Conservation (phyloP, 352 stramenopile genomes). For the Phytophthora sp. region DNA sequence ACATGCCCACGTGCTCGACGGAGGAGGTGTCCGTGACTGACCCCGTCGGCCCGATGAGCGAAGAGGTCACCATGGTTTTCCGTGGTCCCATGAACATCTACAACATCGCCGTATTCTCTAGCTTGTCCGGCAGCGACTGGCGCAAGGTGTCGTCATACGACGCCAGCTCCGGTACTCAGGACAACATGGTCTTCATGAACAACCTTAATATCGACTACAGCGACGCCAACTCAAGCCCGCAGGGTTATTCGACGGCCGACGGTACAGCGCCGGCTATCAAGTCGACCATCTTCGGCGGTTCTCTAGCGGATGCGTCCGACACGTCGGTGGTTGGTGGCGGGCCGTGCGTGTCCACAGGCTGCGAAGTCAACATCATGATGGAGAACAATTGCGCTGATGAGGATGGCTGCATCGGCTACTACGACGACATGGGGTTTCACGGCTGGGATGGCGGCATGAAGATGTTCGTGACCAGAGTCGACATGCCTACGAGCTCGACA, state of each 20-base stretch:
- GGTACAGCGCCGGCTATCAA: constrained; percentile 34
- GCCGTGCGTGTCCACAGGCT: constrained; percentile 63
- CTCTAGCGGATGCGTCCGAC: constrained; percentile 57
- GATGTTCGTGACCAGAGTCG: constrained; percentile 80
- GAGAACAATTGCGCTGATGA: constrained; percentile 53
- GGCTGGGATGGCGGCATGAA: constrained; percentile 79
- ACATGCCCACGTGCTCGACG: constrained; percentile 41
- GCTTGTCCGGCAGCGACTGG: constrained; percentile 40
- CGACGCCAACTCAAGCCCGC: constrained; percentile 47
- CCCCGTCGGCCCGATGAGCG: constrained; percentile 53
- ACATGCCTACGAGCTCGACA: constrained; percentile 52
- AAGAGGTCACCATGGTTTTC: constrained; percentile 66
- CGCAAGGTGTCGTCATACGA: constrained; percentile 55
- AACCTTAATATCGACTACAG: constrained; percentile 69
- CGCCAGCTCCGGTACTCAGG: constrained; percentile 27
- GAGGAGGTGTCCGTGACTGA: constrained; percentile 40
- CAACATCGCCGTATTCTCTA: constrained; percentile 60
- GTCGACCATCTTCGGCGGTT: constrained; percentile 55
- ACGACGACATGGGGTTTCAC: constrained; percentile 69
- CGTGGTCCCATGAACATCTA: constrained; percentile 67
- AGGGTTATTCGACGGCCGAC: constrained; percentile 49
- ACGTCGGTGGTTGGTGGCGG: constrained; percentile 46
- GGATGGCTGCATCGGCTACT: constrained; percentile 67
- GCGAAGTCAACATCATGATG: constrained; percentile 82
- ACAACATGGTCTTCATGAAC: constrained; percentile 73